Percentiles rank a stretch among this genome's conserved stretches.
Evolutionary conservation across 2,329 filamentous ascomycete species (phyloP).

Genomic region (Albifimbria verrucaria): DNA sequence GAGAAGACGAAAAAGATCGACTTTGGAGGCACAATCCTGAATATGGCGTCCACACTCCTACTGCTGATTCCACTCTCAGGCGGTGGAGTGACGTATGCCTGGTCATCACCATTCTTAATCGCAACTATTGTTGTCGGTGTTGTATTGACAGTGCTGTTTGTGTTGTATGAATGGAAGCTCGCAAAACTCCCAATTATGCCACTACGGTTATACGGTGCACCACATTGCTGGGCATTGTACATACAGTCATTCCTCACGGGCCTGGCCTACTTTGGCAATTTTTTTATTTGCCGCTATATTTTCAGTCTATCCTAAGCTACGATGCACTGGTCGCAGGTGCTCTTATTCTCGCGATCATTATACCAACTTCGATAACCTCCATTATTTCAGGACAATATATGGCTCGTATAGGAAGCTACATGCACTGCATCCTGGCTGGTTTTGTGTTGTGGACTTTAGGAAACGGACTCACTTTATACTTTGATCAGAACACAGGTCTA

Average conservation of each 20-base stretch:
- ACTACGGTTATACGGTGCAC: conserved; percentile 17
- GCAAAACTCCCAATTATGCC: conserved; percentile 24
- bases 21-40: conserved; percentile 23
- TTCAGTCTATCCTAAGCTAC: conserved; percentile 26
- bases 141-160: conserved; percentile 17
- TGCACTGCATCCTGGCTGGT: conserved; percentile 24
- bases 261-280: conserved; percentile 23
- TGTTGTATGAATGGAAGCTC: conserved; percentile 24
- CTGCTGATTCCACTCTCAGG: conserved; percentile 23
- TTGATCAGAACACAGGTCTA: conserved; percentile 19
- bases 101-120: conserved; percentile 22
- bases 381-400: conserved; percentile 28
- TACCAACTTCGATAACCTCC: conserved; percentile 22
- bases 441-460: conserved; percentile 33
- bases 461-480: conserved; percentile 25
- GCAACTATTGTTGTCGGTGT: conserved; percentile 15
- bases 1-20: conserved; percentile 23
- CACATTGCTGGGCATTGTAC: conserved; percentile 16
- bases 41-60: conserved; percentile 20
- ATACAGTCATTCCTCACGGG: conserved; percentile 23
- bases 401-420: conserved; percentile 23
- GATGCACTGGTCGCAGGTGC: conserved; percentile 23
- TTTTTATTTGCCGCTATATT: conserved; percentile 28
- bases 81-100: conserved; percentile 21
- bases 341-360: conserved; percentile 24